These are phyloP conservation scores for Priceomyces haplophilus DNA, from an alignment of 805 yeast species.

Conservation along the genomic window DNA sequence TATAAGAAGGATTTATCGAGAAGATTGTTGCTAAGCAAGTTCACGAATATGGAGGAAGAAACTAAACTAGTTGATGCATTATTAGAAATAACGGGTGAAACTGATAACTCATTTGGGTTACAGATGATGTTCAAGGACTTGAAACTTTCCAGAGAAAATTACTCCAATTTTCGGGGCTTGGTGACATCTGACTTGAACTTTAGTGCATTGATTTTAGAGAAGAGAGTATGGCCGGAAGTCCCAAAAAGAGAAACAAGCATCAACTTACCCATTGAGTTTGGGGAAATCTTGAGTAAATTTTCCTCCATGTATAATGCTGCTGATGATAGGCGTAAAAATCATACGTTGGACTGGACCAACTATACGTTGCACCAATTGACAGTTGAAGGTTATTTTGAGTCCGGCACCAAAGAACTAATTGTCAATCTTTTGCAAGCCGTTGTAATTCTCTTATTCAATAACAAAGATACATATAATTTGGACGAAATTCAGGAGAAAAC, in stretches of 20 bases:
- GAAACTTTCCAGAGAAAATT: conserved; percentile 16
- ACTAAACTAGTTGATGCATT: conserved; percentile 22
- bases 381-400: conserved; percentile 29
- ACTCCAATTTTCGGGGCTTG: conserved; percentile 7
- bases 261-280: conserved; percentile 22
- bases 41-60: conserved; percentile 18
- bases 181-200: conserved; percentile 18
- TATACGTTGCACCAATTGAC: conserved; percentile 41
- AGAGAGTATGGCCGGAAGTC: conserved; percentile 40
- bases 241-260: conserved; percentile 24
- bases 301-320: conserved; percentile 15
- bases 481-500: conserved; percentile 22
- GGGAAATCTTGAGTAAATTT: conserved; percentile 18
- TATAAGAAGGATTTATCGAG: conserved; percentile 38
- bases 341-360: conserved; percentile 40
- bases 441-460: conserved; percentile 37
- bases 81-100: conserved; percentile 28
- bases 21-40: conserved; percentile 29
- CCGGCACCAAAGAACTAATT: conserved; percentile 28
- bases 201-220: conserved; percentile 31
- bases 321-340: conserved; percentile 21
- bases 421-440: conserved; percentile 46
- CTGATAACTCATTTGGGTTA: conserved; percentile 26
- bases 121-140: conserved; percentile 36
- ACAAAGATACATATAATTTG: conserved; percentile 16